phyloP scores from a whole-genome alignment of 148 eudicot species.

The Fagopyrum homotropicum region DNA sequence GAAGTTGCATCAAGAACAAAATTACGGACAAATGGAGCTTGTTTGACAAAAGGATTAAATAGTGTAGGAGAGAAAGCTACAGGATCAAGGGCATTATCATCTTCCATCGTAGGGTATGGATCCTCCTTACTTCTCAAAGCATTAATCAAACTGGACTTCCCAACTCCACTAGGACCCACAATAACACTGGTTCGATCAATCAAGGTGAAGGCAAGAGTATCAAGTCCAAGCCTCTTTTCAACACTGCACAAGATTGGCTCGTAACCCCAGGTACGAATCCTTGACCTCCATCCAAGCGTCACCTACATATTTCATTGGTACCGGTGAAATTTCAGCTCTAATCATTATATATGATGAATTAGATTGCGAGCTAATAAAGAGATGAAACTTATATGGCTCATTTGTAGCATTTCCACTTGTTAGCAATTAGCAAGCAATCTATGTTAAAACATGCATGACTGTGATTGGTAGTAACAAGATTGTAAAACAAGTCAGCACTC shows the following conservation, averaged over 20 bases:
- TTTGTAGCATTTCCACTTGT: not conserved
- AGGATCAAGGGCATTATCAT: slow-evolving; percentile 46
- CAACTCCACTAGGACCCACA: slow-evolving; percentile 98
- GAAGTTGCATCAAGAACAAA: not conserved
- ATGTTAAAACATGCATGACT: not conserved
- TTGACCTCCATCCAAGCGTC: slow-evolving; percentile 56
- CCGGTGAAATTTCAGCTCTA: not conserved
- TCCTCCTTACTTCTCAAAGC: slow-evolving; percentile 51
- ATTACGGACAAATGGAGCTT: not conserved
- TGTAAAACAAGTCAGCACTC: not conserved
- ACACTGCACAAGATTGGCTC: slow-evolving; percentile 81
- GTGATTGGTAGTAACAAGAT: not conserved
- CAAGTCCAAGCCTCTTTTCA: slow-evolving; percentile 59
- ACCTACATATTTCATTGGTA: slow-evolving; percentile 35
- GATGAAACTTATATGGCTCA: not conserved
- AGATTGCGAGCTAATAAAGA: not conserved
- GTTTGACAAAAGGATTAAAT: not conserved
- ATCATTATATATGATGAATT: not conserved
- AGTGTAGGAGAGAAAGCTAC: slow-evolving; percentile 33
- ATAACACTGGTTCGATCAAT: slow-evolving; percentile 81
- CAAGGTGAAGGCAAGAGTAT: slow-evolving; percentile 58
- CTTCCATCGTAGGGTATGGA: slow-evolving; percentile 29
- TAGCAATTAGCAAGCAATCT: not conserved
- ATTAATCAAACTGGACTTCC: slow-evolving; percentile 91
- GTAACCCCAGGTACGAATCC: slow-evolving; percentile 74